Percentiles rank a stretch among this genome's conserved stretches.
These are phyloP conservation scores for Moniliella sp. DNA, from an alignment of 1,284 basidiomycete genomes.

Conservation along the genomic window DNA sequence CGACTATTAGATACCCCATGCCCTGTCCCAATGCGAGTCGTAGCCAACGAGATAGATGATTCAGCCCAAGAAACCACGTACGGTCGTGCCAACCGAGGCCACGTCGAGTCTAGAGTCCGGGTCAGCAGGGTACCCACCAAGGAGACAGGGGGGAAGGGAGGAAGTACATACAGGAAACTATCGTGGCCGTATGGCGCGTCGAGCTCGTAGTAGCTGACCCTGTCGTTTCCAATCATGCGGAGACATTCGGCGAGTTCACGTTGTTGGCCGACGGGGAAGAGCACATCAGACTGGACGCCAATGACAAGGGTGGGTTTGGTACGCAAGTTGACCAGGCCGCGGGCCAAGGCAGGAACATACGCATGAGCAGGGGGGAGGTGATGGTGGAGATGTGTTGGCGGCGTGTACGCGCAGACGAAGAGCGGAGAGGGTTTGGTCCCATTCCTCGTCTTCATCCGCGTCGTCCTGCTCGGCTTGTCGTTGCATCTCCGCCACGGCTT, in stretches of 20 bases:
- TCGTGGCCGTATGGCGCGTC: slow-evolving; percentile 89
- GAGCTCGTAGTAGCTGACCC: slow-evolving; percentile 85
- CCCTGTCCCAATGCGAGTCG: neutral
- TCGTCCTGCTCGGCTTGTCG: slow-evolving; percentile 2
- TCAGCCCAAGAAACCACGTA: neutral
- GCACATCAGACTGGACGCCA: slow-evolving; percentile 84
- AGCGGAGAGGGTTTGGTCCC: neutral
- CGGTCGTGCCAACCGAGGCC: neutral
- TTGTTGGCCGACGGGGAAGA: slow-evolving; percentile 94
- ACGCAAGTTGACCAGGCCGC: slow-evolving; percentile 55
- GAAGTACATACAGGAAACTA: slow-evolving; percentile 57
- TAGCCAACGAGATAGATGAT: neutral
- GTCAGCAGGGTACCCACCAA: neutral
- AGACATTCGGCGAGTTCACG: slow-evolving; percentile 80
- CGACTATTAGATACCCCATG: too few relatives aligned
- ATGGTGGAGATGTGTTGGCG: slow-evolving; percentile 42
- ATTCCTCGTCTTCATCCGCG: neutral
- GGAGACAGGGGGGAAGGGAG: neutral
- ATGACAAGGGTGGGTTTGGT: slow-evolving; percentile 66
- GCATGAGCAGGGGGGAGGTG: slow-evolving; percentile 39
- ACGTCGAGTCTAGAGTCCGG: neutral
- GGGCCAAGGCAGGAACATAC: slow-evolving; percentile 58
- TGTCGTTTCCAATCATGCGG: slow-evolving; percentile 52
- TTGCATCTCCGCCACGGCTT: slow-evolving; percentile 4
- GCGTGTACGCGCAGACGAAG: slow-evolving; percentile 1